phyloP scores from a whole-genome alignment of 352 stramenopile species.

The Phytophthora idaei region DNA sequence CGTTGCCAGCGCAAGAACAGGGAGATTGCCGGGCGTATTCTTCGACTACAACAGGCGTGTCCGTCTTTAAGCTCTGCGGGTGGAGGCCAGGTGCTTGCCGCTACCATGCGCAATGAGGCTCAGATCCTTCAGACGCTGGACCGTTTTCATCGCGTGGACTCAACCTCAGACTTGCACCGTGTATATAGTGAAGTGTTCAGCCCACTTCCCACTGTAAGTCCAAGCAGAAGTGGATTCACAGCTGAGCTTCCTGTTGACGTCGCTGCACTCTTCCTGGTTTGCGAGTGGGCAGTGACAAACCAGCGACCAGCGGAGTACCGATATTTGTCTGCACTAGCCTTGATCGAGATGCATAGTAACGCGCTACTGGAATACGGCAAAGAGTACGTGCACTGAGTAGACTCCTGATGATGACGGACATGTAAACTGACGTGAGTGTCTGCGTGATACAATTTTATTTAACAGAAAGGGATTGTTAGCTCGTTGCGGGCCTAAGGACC shows the following conservation, averaged over 20 bases:
- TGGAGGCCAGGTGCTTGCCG: constrained; percentile 35
- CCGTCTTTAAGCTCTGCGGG: constrained; percentile 32
- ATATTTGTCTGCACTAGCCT: constrained; percentile 75
- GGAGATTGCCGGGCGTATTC: constrained; percentile 69
- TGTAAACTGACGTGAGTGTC: constrained; percentile 1
- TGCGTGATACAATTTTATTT: constrained; percentile 10
- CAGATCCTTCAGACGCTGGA: constrained; percentile 82
- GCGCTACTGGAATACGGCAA: constrained; percentile 61
- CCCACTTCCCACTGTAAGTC: constrained; percentile 41
- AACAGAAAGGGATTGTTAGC: constrained; percentile 53
- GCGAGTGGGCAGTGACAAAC: constrained; percentile 84
- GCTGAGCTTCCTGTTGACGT: constrained; percentile 71
- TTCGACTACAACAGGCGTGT: constrained; percentile 68
- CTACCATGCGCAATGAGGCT: constrained; percentile 71
- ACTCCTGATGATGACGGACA: neutral
- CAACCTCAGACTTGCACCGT: constrained; percentile 66
- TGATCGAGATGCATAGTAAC: constrained; percentile 87
- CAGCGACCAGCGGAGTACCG: constrained; percentile 83
- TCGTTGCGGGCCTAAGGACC: constrained; percentile 47
- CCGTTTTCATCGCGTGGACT: constrained; percentile 80
- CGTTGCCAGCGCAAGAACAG: constrained; percentile 54
- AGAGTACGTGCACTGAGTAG: constrained; percentile 44
- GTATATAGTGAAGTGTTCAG: constrained; percentile 81
- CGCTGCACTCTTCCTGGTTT: constrained; percentile 73
- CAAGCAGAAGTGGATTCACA: constrained; percentile 17